These are phyloP conservation scores for Aristolochia contorta DNA, from an alignment of 164 flowering plant genomes.

Conservation along the genomic window DNA sequence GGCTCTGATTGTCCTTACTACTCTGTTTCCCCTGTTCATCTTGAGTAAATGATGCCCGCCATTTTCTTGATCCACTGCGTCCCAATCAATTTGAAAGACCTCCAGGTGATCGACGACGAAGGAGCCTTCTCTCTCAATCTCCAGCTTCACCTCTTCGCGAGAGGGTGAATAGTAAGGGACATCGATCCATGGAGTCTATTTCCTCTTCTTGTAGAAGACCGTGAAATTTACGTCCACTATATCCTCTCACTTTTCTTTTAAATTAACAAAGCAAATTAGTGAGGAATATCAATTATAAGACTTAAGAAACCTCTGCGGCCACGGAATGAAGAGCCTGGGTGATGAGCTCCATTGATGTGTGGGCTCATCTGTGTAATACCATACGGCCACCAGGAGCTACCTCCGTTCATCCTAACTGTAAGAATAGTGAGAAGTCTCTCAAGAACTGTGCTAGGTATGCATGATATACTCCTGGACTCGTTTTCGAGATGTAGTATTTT, in stretches of 20 bases:
- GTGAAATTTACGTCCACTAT: no score
- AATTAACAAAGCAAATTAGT: no score
- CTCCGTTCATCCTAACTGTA: conserved; percentile 21
- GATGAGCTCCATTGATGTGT: conserved; percentile 19
- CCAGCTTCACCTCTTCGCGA: conserved; percentile 25
- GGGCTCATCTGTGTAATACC: conserved; percentile 19
- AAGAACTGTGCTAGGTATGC: conserved; percentile 18
- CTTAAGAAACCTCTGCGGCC: conserved; percentile 15
- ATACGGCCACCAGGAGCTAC: conserved; percentile 23
- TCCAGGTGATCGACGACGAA: conserved; percentile 25
- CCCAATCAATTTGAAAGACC: conserved; percentile 30
- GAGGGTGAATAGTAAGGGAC: conserved; percentile 44
- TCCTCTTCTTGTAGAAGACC: conserved; percentile 36
- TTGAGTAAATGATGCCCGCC: no score
- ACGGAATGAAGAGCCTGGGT: conserved; percentile 18
- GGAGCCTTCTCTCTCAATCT: conserved; percentile 38
- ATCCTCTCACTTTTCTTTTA: no score
- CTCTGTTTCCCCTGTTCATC: conserved; percentile 3
- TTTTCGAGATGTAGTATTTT: conserved; percentile 12
- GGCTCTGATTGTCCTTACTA: conserved; percentile 32
- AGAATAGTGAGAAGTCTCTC: conserved; percentile 23
- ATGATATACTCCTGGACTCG: conserved; percentile 11
- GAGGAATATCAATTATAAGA: no score
- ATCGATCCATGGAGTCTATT: conserved; percentile 36
- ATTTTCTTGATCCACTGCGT: neutral